Conservation (phyloP, 1,139 yeast species). For the Hansenula anomala region DNA sequence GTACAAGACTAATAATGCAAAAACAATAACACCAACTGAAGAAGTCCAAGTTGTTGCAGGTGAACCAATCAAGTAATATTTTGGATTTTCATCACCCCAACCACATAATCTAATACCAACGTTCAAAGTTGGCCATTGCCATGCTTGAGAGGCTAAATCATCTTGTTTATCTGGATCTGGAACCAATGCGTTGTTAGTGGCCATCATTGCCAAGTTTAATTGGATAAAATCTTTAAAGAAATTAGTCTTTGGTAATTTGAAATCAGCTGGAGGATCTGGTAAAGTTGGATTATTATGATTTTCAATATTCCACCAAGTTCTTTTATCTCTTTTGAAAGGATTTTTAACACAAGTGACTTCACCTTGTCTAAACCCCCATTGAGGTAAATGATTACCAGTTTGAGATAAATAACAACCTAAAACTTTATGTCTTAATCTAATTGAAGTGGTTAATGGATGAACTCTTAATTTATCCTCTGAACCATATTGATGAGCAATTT, state of each 20-base stretch:
- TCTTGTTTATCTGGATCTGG: conserved; percentile 93
- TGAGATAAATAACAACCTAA: conserved; percentile 86
- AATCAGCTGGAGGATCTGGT: conserved; percentile 66
- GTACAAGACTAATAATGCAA: conserved; percentile 50
- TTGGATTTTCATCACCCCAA: conserved; percentile 78
- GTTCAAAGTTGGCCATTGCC: conserved; percentile 98
- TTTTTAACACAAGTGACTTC: conserved; percentile 84
- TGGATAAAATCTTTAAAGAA: conserved; percentile 89
- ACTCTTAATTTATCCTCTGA: conserved; percentile 58
- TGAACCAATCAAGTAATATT: conserved; percentile 87
- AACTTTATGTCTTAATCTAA: conserved; percentile 66
- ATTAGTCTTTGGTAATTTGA: conserved; percentile 75
- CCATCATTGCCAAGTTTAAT: conserved; percentile 97
- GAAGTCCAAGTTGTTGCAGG: conserved; percentile 97
- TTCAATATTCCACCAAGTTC: conserved; percentile 99
- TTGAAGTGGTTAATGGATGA: conserved; percentile 84
- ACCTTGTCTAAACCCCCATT: conserved; percentile 98
- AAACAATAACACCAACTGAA: conserved; percentile 58
- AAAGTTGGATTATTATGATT: conserved; percentile 70
- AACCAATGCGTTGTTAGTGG: conserved; percentile 91
- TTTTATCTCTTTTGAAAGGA: conserved; percentile 79
- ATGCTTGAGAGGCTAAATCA: conserved; percentile 83
- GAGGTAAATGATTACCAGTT: conserved; percentile 76
- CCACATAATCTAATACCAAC: conserved; percentile 94
- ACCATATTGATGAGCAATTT: conserved; percentile 75